Base-by-base conservation (phyloP, 2,329 filamentous ascomycete genomes). In the Juglanconis oblonga region DNA sequence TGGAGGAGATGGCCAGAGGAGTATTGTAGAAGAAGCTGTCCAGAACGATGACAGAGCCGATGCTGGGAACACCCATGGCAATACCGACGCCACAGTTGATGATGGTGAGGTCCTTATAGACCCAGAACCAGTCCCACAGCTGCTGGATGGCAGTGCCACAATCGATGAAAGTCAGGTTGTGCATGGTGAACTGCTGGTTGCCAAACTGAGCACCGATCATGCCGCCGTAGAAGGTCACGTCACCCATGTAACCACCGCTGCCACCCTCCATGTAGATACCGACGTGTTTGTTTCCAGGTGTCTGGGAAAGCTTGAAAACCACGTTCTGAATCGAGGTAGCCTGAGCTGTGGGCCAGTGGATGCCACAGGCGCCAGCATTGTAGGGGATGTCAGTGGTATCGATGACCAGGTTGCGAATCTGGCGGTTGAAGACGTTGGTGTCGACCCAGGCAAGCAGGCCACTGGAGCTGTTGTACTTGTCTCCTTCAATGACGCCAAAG, bases 111-210 rank as follows among this genome's bases (percentile, higher is more conserved):
- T 81, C 84, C 73, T 89, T 90, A 77, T 89, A 89, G 5, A 85
- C 87, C 86, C 87, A 92, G 2, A 84, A 83, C 89, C 89, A 92
- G 70, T 89, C 84, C 88, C 89, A 91, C 62, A 88, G 83, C 77
- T 90, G 86, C 70, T 80, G 83, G 57, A 91, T 85, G 38, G 85
- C 89, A 10, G 86, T 88, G 64, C 86, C 78, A 64, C 84, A 84
- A 61, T 81, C 77, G 64, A 82, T 82, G 73, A 91, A 89, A 33
- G 81, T 86, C 63, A 89, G 70, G 68, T 90, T 89, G 6, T 86
- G 80, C 40, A 84, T 84, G 8, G 87, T 89, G 70, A 89, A 91
- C 68, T 91, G 88, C 69, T 90, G 87, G 67, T 87, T 89, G 17
- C 87, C 87, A 13, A 82, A 71, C 31, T 74, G 72, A 6, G 77